These are phyloP conservation scores for Tylopilus sp. DNA, from an alignment of 1,284 basidiomycete genomes.

Conservation along the genomic window DNA sequence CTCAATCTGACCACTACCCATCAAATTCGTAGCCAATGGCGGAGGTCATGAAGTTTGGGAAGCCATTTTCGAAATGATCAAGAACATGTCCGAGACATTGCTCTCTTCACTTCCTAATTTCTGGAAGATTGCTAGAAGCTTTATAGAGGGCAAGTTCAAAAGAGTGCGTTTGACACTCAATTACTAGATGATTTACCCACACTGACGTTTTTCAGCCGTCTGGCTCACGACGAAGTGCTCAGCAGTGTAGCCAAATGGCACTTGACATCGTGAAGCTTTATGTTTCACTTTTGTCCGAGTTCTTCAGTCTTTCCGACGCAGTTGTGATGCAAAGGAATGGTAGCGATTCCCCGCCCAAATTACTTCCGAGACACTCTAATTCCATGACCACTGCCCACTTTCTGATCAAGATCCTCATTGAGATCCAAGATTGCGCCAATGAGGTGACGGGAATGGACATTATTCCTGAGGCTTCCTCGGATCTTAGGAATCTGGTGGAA, in stretches of 20 bases:
- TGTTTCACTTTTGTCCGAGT: constrained; percentile 81
- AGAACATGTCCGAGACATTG: constrained; percentile 67
- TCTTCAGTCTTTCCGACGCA: constrained; percentile 85
- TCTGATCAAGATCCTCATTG: constrained; percentile 74
- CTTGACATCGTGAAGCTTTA: constrained; percentile 88
- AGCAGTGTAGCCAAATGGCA: constrained; percentile 88
- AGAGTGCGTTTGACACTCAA: constrained; percentile 49
- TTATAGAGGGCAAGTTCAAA: constrained; percentile 88
- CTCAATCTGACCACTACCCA: background rate
- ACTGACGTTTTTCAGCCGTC: constrained; percentile 17
- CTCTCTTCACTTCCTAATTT: constrained; percentile 81
- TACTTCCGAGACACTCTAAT: constrained; percentile 75
- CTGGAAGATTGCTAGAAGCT: constrained; percentile 89
- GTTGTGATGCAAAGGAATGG: constrained; percentile 46
- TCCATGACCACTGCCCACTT: constrained; percentile 83
- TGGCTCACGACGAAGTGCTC: constrained; percentile 66
- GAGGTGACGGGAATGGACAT: constrained; percentile 84
- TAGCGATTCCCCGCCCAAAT: constrained; percentile 41
- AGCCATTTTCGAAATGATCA: constrained; percentile 69
- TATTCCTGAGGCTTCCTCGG: constrained; percentile 65
- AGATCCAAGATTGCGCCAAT: constrained; percentile 82
- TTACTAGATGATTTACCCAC: constrained; percentile 1
- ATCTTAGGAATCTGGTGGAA: constrained; percentile 72
- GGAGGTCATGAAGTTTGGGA: constrained; percentile 78
- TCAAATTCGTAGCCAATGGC: constrained; percentile 42